A percentile compares a stretch with the other conserved stretches of the same genome.
Evolutionary conservation across 2,329 filamentous ascomycete genomes (phyloP).

Genomic region (Phialophora chinensis): DNA sequence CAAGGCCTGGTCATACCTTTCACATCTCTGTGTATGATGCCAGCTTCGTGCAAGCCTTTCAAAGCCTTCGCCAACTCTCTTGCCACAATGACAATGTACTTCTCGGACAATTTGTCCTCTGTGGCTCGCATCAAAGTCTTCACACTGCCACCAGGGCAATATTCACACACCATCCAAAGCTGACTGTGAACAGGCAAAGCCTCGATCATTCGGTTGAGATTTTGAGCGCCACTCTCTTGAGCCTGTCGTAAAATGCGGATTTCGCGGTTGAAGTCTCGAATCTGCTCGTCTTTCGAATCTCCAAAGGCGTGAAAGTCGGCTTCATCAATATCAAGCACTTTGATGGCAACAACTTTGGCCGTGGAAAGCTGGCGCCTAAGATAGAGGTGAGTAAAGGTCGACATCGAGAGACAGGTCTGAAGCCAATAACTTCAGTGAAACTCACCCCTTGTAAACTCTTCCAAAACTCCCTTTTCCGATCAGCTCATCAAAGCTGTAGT

Average conservation of each 20-base stretch:
- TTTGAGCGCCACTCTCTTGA: slow-evolving; percentile 65
- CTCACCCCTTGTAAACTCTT: slow-evolving; percentile 57
- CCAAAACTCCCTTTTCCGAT: slow-evolving; percentile 60
- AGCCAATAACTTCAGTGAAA: slow-evolving; percentile 2
- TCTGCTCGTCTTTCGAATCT: slow-evolving; percentile 56
- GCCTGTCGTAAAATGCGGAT: slow-evolving; percentile 67
- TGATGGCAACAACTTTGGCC: slow-evolving; percentile 56
- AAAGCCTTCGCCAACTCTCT: slow-evolving; percentile 67
- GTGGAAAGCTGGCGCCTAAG: slow-evolving; percentile 46
- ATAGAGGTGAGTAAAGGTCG: slow-evolving; percentile 6
- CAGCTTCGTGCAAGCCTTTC: slow-evolving; percentile 68
- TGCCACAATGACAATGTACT: slow-evolving; percentile 68
- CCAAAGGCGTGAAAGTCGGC: slow-evolving; percentile 55
- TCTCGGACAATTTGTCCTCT: slow-evolving; percentile 60
- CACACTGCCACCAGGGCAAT: slow-evolving; percentile 70
- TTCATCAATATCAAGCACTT: slow-evolving; percentile 58
- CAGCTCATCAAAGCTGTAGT: slow-evolving; percentile 58
- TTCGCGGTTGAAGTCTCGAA: slow-evolving; percentile 65
- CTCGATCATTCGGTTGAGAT: slow-evolving; percentile 69
- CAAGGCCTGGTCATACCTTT: slow-evolving; percentile 56
- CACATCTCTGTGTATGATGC: slow-evolving; percentile 69
- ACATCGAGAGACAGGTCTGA: not conserved
- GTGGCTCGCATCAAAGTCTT: slow-evolving; percentile 63
- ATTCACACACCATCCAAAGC: slow-evolving; percentile 70
- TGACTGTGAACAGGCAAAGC: slow-evolving; percentile 68